A percentile compares a stretch with the other conserved stretches of the same genome.
phyloP scores from a whole-genome alignment of 257 asterid species.

The Solanum chiquidenum region DNA sequence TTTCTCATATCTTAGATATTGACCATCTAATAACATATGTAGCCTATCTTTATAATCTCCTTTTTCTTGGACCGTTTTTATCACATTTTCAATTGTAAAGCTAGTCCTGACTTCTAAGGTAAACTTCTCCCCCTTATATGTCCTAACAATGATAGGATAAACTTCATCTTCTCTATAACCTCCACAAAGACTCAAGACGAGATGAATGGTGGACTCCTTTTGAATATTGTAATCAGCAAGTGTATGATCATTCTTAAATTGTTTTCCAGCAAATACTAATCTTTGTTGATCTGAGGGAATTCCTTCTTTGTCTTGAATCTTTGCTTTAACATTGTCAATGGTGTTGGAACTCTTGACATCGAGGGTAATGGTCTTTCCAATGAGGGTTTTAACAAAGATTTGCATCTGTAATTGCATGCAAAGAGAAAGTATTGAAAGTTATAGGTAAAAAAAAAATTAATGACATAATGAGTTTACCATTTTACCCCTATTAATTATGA shows the following conservation, averaged over 20 bases:
- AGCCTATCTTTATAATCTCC: not conserved
- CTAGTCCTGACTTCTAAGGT: not conserved
- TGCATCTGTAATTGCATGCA: not conserved
- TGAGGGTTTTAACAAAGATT: not conserved
- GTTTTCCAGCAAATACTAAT: not conserved
- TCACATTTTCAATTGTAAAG: not conserved
- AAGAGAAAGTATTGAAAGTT: not conserved
- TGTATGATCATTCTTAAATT: not conserved
- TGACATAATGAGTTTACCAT: too few species aligned
- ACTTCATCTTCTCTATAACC: not conserved
- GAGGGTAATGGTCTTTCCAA: not conserved
- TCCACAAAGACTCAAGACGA: not conserved
- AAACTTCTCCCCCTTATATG: not conserved
- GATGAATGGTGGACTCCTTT: constrained; percentile 6
- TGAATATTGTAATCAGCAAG: not conserved
- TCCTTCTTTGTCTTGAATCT: not conserved
- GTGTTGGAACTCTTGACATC: not conserved
- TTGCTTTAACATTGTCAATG: not conserved
- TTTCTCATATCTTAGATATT: not conserved
- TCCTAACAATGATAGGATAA: not conserved
- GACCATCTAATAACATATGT: not conserved
- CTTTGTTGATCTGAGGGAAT: not conserved
- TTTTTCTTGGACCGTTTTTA: not conserved
- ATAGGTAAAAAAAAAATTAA: too few species aligned
- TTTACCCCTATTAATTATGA: too few species aligned